Percentiles rank a stretch among this genome's conserved stretches.
phyloP scores from a whole-genome alignment of 768 basidiomycete genomes.

The Exidia glandulosa region DNA sequence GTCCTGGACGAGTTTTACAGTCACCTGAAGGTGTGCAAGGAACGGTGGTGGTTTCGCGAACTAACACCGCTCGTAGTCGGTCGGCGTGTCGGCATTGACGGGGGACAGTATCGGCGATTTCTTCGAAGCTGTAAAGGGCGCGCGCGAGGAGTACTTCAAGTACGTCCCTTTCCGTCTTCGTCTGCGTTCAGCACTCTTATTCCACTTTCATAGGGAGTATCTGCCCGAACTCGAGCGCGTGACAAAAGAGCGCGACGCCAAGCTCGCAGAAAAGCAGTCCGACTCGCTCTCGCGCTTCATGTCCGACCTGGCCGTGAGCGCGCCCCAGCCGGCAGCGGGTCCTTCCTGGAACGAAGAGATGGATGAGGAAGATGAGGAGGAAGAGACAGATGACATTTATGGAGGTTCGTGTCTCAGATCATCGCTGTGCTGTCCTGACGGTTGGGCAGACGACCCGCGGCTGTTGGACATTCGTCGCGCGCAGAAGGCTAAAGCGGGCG shows the following conservation, averaged over 20 bases:
- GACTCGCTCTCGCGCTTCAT: conserved; percentile 71
- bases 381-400: conserved; percentile 31
- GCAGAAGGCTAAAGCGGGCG: not conserved
- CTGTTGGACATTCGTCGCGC: not conserved
- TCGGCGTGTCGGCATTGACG: conserved; percentile 92
- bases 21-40: conserved; percentile 66
- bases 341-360: conserved; percentile 51
- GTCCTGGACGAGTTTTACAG: conserved; percentile 98
- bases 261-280: conserved; percentile 53
- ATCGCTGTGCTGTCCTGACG: too few relatives aligned
- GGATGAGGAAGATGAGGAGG: conserved; percentile 32
- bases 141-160: conserved; percentile 81
- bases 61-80: conserved; percentile 42
- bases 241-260: too few relatives aligned
- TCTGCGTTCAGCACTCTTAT: not conserved
- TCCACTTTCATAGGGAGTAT: not conserved
- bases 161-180: too few relatives aligned
- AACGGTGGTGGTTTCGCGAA: not conserved
- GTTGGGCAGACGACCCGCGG: not conserved
- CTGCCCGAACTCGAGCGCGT: too few relatives aligned
- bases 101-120: conserved; percentile 91
- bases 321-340: conserved; percentile 46
- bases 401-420: not conserved
- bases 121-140: conserved; percentile 82
- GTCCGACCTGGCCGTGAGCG: conserved; percentile 70